Evolutionary conservation across 75 land plant species (phyloP).

Genomic region (Ceratopteris richardii): DNA sequence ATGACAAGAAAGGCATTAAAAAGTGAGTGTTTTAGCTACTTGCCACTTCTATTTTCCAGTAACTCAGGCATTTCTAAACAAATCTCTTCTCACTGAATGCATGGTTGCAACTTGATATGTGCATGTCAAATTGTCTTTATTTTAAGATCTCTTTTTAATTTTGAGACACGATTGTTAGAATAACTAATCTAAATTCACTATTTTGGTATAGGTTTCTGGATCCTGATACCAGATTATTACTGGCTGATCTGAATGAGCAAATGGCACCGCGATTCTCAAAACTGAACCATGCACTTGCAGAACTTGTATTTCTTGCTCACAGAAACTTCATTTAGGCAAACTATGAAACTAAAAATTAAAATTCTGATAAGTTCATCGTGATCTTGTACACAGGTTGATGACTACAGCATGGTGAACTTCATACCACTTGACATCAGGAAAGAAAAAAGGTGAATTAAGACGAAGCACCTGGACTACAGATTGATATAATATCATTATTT

Average conservation of each 20-base stretch:
- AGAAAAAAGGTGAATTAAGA: slow-evolving; percentile 71
- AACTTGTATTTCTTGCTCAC: slow-evolving; percentile 41
- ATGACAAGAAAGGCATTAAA: slow-evolving; percentile 77
- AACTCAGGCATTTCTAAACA: too few relatives aligned
- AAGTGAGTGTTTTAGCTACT: slow-evolving; percentile 28
- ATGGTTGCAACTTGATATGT: too few relatives aligned
- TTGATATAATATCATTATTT: too few relatives aligned
- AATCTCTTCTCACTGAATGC: too few relatives aligned
- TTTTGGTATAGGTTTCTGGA: slow-evolving; percentile 66
- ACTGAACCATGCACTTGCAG: slow-evolving; percentile 78
- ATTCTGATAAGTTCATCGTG: background rate
- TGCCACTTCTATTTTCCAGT: too few relatives aligned
- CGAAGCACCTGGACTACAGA: too few relatives aligned
- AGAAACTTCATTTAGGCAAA: background rate
- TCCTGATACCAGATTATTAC: slow-evolving; percentile 61
- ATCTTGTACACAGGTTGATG: slow-evolving; percentile 59
- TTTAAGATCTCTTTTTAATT: too few relatives aligned
- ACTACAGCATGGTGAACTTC: slow-evolving; percentile 92
- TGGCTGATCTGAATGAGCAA: slow-evolving; percentile 69
- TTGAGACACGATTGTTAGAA: too few relatives aligned
- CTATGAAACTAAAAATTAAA: background rate
- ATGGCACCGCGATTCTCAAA: slow-evolving; percentile 83
- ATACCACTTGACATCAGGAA: slow-evolving; percentile 86
- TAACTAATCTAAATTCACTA: too few relatives aligned
- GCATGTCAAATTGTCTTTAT: too few relatives aligned